Evolutionary conservation across 1,284 basidiomycete genomes (phyloP).

Genomic region (Cutaneotrichosporon spelunceum): DNA sequence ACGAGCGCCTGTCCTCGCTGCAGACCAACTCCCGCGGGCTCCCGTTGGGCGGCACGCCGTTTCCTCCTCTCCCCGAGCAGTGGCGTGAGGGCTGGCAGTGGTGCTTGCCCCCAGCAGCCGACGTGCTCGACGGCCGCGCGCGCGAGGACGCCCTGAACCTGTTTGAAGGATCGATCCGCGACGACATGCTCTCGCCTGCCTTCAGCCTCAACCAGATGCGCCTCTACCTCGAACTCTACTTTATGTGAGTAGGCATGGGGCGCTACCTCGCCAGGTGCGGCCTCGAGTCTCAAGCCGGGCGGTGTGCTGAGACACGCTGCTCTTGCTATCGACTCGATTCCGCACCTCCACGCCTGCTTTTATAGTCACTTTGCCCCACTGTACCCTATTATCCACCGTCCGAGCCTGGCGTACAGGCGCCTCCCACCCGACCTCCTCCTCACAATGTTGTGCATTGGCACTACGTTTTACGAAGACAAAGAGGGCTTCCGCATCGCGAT

Average conservation of each 20-base stretch:
- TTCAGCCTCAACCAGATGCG: slow-evolving; percentile 23
- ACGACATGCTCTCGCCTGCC: slow-evolving; percentile 13
- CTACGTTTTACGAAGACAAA: slow-evolving; percentile 27
- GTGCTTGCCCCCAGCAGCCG: slow-evolving; percentile 1
- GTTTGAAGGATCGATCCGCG: slow-evolving; percentile 10
- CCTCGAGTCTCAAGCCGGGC: neutral
- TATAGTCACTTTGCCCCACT: slow-evolving; percentile 30
- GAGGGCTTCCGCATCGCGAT: slow-evolving; percentile 24
- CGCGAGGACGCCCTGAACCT: slow-evolving; percentile 11
- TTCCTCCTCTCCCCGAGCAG: slow-evolving; percentile 4
- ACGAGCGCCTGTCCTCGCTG: neutral
- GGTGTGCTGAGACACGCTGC: slow-evolving; percentile 1
- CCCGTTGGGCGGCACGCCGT: neutral
- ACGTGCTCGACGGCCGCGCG: slow-evolving; percentile 4
- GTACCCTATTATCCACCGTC: slow-evolving; percentile 33
- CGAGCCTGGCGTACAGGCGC: slow-evolving; percentile 27
- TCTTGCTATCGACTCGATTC: neutral
- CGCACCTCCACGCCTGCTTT: neutral
- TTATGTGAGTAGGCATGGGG: slow-evolving; percentile 23
- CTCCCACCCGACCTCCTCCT: slow-evolving; percentile 30
- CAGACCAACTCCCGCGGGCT: slow-evolving; percentile 5
- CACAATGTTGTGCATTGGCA: slow-evolving; percentile 30
- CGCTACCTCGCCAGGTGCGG: slow-evolving; percentile 2
- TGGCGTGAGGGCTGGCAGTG: slow-evolving; percentile 7
- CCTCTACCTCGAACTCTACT: slow-evolving; percentile 34